These are phyloP conservation scores for Leptomonas seymouri DNA, from an alignment of 208 protist species.

Conservation along the genomic window DNA sequence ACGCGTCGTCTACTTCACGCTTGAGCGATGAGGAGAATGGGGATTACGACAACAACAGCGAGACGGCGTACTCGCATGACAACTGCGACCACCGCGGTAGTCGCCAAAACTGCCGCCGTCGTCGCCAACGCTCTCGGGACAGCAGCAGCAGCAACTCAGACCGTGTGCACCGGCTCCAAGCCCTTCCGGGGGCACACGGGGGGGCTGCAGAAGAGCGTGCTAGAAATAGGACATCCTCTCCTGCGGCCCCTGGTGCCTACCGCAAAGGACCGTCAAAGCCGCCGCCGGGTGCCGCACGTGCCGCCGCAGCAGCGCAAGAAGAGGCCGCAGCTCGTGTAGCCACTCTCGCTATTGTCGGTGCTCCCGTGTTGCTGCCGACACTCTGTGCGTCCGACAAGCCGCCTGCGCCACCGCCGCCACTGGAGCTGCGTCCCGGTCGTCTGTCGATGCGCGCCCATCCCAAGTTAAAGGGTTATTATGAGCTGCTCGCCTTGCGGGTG, in stretches of 20 bases:
- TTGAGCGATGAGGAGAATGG: not conserved
- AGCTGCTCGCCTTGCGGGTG: conserved; percentile 61
- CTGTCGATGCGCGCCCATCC: conserved; percentile 54
- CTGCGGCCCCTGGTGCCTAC: conserved; percentile 10
- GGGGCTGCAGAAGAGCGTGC: not conserved
- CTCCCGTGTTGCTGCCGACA: conserved; percentile 22
- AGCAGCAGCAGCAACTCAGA: not conserved
- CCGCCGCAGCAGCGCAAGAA: conserved; percentile 16
- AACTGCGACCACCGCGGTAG: not conserved
- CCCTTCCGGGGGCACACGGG: not conserved
- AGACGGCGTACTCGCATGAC: conserved; percentile 15
- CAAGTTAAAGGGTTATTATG: conserved; percentile 64
- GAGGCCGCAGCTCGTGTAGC: conserved; percentile 14
- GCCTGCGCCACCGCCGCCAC: conserved; percentile 47
- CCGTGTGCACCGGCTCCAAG: not conserved
- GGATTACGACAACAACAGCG: not conserved
- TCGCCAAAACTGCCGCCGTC: conserved; percentile 1
- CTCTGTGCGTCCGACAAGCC: conserved; percentile 20
- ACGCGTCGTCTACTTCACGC: not conserved
- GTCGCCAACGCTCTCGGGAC: not conserved
- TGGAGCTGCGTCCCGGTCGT: conserved; percentile 30
- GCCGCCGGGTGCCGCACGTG: conserved; percentile 13
- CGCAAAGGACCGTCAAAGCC: conserved; percentile 23
- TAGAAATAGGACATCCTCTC: not conserved
- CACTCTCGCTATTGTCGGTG: conserved; percentile 27